A percentile compares a stretch with the other conserved stretches of the same genome.
Evolutionary conservation across 192 early-diverging fungal genomes (phyloP).

Genomic region (Backusella parvicylindrica): DNA sequence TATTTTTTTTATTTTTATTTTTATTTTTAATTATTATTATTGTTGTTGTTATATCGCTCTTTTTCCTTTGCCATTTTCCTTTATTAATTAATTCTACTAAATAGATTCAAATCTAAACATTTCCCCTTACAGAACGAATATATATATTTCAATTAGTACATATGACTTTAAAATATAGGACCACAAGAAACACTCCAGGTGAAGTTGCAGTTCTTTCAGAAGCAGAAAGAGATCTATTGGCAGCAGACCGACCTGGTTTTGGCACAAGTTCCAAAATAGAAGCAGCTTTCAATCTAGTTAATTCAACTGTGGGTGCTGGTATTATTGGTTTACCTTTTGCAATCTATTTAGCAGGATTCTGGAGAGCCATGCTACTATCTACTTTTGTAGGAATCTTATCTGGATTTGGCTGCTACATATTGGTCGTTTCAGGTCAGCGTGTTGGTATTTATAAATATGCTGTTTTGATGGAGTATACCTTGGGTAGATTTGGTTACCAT

Average conservation of each 20-base stretch:
- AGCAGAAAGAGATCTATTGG: constrained; percentile 24
- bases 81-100: background rate
- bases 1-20: constrained; percentile 9
- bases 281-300: constrained; percentile 62
- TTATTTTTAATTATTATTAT: background rate
- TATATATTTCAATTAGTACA: too few species aligned
- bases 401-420: constrained; percentile 49
- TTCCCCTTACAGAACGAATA: too few species aligned
- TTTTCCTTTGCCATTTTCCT: background rate
- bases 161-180: constrained; percentile 42
- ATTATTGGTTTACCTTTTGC: constrained; percentile 68
- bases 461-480: constrained; percentile 42
- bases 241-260: constrained; percentile 37
- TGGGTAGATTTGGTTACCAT: constrained; percentile 52
- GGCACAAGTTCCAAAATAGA: constrained; percentile 39
- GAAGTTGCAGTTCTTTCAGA: constrained; percentile 2
- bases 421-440: constrained; percentile 54
- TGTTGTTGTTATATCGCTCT: background rate
- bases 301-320: constrained; percentile 68
- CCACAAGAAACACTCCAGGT: constrained; percentile 16
- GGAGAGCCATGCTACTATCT: constrained; percentile 46
- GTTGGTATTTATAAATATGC: constrained; percentile 56
- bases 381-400: constrained; percentile 47
- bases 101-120: constrained; percentile 21
- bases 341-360: constrained; percentile 58